Base-by-base conservation (phyloP, 805 yeast genomes). In the Priceomyces melissophilus region DNA sequence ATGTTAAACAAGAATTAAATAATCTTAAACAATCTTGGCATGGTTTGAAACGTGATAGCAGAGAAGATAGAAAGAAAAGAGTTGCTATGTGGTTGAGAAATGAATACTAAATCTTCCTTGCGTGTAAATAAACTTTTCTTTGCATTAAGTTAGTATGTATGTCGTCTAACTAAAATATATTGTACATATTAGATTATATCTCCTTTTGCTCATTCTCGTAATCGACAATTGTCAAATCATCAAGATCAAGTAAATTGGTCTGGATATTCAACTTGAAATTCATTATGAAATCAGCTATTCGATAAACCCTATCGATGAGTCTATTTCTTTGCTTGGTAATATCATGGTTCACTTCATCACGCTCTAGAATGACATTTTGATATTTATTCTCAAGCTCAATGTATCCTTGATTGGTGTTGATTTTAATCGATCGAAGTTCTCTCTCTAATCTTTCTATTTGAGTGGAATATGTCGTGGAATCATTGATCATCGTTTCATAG, bases 201-300 rank as follows among this genome's bases (percentile, higher is more conserved):
- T 35, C 38, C 26, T 39, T 39, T 35, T 39, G 42, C 38, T 52
- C 54, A 12, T 46, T 45, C 37, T 54, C 58, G 32, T 41, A 50
- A 35, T 57, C 60, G n/a, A 44, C 40, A 14, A 42, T 39, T 6
- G 78, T 73, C 41, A 68, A 58, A 31, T 58, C 64, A 49, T 80
- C 83, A 45, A 80, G 68, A 29, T 74, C 81, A 50, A 82, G 87
- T 35, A 86, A 67, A 39, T 78, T 73, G 14, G 74, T 70, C 55
- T 86, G 91, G 33, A 85, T 73, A 43, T 75, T 78, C 46, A 81
- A 62, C 62, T 87, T 87, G 63, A 87, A 82, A 36, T 70, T 74
- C 37, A 84, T 74, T 15, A 81, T 75, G 42, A 65, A 69, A 44
- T 81, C 81, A 48, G 87, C 77, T 50, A 81, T 71, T 42, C 72